Base-by-base conservation (phyloP, 257 asterid genomes). In the Fraxinus cuspidata region DNA sequence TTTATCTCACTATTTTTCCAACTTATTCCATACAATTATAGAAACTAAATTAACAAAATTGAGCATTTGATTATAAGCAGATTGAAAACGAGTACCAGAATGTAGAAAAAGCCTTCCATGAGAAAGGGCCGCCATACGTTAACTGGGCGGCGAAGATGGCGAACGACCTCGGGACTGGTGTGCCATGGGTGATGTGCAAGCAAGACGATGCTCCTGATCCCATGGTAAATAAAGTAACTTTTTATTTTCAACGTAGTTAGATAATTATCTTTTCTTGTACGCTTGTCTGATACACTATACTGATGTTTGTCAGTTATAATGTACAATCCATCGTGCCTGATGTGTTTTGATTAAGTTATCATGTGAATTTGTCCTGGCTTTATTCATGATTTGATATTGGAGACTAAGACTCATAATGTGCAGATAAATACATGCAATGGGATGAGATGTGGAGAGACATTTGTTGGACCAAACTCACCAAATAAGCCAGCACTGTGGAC, bases 101-200 rank as follows among this genome's bases (percentile, higher is more conserved):
- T 58, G 84, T 90, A 3, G 98, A 93, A 72, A 82, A 10, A n/a
- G 84, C 78, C 0, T 94, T 87, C 56, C 53, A 27, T 15, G 89
- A 76, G 0, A 79, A 83, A 64, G 97, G 99, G 31, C 94, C 92
- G 19, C 73, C 90, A 4, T 94, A 94, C 49, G 97, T 94, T n/a
- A 75, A 9, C 0, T 94, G 99, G 99, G 99, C 98, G 0, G 98
- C 99, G 8, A 65, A 72, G 19, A 90, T 94, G 97, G 97, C 98
- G 0, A 91, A 84, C 34, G 96, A 88, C 77, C 94, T 89, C 3
- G 13, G 90, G 0, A 94, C 98, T 0, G 94, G 97, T 3, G 98
- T 91, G 9, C 99, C 99, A 11, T 94, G 99, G 99, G 84, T 82
- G 2, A 94, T 94, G 99, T 94, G 99, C 89, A 94, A 94, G 85